phyloP scores from a whole-genome alignment of 352 stramenopile species.

The Phytopythium helicoides region DNA sequence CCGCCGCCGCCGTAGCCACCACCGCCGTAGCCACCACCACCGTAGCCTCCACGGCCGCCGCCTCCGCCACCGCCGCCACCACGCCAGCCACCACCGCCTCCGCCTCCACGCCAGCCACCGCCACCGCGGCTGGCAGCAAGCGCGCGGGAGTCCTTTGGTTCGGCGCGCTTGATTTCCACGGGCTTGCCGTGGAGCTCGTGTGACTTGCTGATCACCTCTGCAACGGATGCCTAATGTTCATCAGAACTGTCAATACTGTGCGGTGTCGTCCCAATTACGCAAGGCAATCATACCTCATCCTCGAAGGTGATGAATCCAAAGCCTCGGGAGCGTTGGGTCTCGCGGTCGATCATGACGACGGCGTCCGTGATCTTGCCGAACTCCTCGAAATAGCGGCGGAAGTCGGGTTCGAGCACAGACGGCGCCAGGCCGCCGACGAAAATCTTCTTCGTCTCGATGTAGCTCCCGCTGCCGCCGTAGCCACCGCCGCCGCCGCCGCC shows the following conservation, averaged over 20 bases:
- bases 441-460: slow-evolving; percentile 89
- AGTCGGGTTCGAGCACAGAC: slow-evolving; percentile 88
- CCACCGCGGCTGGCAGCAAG: slow-evolving; percentile 26
- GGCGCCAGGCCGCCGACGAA: slow-evolving; percentile 90
- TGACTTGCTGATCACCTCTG: slow-evolving; percentile 85
- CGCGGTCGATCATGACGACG: slow-evolving; percentile 93
- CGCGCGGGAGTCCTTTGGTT: slow-evolving; percentile 70
- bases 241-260: neutral
- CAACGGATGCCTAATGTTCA: slow-evolving; percentile 59
- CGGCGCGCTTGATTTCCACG: slow-evolving; percentile 88
- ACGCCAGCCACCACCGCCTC: slow-evolving; percentile 16
- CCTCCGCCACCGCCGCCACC: slow-evolving; percentile 18
- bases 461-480: slow-evolving; percentile 20
- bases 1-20: slow-evolving; percentile 29
- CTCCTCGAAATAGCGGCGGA: slow-evolving; percentile 90
- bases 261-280: neutral
- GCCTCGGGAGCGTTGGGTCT: slow-evolving; percentile 88
- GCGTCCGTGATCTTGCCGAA: slow-evolving; percentile 90
- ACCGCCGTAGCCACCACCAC: slow-evolving; percentile 27
- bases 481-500: slow-evolving; percentile 11
- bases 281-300: slow-evolving; percentile 53
- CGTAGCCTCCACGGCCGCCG: slow-evolving; percentile 30
- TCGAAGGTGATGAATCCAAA: slow-evolving; percentile 95
- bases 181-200: slow-evolving; percentile 91
- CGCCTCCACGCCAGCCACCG: slow-evolving; percentile 20